Percentiles rank a stretch among this genome's conserved stretches.
Evolutionary conservation across 1,284 basidiomycete species (phyloP).

Genomic region (Naganishia albida): DNA sequence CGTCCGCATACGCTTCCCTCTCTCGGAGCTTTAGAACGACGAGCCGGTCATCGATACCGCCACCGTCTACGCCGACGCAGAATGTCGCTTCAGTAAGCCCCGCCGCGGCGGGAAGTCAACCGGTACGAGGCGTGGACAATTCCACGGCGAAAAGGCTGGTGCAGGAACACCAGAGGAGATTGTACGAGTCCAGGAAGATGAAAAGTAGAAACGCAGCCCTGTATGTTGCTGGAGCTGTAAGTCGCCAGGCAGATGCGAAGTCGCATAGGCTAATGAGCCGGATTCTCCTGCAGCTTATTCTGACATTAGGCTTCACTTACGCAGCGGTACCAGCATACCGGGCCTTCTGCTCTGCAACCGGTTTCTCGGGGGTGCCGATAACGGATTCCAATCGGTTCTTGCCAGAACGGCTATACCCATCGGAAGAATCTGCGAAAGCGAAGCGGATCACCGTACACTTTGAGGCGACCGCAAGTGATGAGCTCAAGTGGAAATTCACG

Average conservation of each 20-base stretch:
- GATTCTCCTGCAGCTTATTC: conserved; percentile 63
- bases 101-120: neutral
- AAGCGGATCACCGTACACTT: conserved; percentile 84
- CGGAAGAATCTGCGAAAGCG: conserved; percentile 64
- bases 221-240: conserved; percentile 28
- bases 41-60: conserved; percentile 10
- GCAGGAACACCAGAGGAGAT: conserved; percentile 20
- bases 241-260: neutral
- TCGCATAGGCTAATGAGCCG: neutral
- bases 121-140: neutral
- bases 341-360: conserved; percentile 96
- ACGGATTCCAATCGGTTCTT: conserved; percentile 79
- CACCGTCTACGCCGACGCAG: conserved; percentile 11
- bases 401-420: conserved; percentile 75
- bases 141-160: conserved; percentile 10
- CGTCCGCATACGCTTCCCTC: neutral
- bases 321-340: conserved; percentile 96
- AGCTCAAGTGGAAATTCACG: conserved; percentile 88
- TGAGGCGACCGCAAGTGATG: conserved; percentile 86
- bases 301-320: conserved; percentile 82
- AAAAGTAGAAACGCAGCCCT: conserved; percentile 25
- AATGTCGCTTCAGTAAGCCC: conserved; percentile 4
- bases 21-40: neutral
- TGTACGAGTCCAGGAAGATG: conserved; percentile 18
- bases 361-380: conserved; percentile 92